These are phyloP conservation scores for Mangifera indica DNA, from an alignment of 345 rosid species.

Conservation along the genomic window DNA sequence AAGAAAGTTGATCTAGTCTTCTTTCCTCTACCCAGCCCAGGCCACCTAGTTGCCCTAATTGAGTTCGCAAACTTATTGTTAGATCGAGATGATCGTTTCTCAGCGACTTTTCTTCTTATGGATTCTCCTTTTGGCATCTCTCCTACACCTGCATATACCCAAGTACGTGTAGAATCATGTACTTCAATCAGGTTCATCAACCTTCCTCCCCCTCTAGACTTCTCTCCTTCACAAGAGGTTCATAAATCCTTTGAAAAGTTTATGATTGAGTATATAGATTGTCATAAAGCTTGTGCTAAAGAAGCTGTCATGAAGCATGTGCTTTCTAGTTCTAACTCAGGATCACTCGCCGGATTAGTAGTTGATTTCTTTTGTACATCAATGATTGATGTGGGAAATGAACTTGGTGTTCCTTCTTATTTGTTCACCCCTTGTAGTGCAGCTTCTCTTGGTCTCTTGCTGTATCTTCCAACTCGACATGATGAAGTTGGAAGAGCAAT, in stretches of 20 bases:
- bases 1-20: background rate
- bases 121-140: background rate
- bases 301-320: conserved; percentile 16
- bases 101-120: conserved; percentile 26
- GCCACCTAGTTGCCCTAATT: conserved; percentile 19
- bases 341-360: conserved; percentile 28
- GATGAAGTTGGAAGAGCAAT: conserved; percentile 6
- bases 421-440: conserved; percentile 33
- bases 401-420: conserved; percentile 35
- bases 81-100: conserved; percentile 22
- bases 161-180: conserved; percentile 10
- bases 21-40: conserved; percentile 6
- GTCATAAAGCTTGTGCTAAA: conserved; percentile 22
- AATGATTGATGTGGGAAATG: conserved; percentile 34
- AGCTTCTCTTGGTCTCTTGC: conserved; percentile 15
- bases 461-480: background rate
- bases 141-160: too few species aligned
- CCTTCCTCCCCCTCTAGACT: conserved; percentile 1
- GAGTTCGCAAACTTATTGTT: conserved; percentile 26
- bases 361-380: conserved; percentile 36
- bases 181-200: conserved; percentile 16
- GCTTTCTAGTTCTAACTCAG: background rate
- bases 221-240: background rate
- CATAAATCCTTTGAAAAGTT: background rate
- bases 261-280: background rate